These are phyloP conservation scores for Didymella segeticola DNA, from an alignment of 2,329 filamentous ascomycete genomes.

Conservation along the genomic window DNA sequence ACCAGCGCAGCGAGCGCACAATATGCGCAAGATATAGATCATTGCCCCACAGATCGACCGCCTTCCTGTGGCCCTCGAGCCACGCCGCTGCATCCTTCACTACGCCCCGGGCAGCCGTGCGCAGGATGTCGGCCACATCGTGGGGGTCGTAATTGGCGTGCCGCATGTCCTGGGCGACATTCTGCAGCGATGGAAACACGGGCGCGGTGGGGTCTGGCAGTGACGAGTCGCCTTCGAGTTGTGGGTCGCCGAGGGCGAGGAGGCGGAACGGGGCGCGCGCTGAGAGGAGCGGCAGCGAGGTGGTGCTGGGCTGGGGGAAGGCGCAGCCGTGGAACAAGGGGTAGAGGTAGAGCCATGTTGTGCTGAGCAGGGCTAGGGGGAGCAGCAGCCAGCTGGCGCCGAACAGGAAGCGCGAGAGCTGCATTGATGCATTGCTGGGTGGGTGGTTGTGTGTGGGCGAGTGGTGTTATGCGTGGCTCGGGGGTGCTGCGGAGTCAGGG, in stretches of 20 bases:
- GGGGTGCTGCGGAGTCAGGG: constrained; percentile 10
- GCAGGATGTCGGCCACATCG: constrained; percentile 18
- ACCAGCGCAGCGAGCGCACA: constrained; percentile 83
- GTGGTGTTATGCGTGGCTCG: background rate
- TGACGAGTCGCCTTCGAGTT: constrained; percentile 90
- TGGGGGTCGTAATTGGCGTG: constrained; percentile 21
- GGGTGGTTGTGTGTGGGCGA: constrained; percentile 14
- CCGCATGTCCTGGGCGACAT: constrained; percentile 35
- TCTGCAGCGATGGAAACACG: constrained; percentile 52
- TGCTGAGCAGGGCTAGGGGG: constrained; percentile 72
- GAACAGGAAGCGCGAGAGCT: constrained; percentile 55
- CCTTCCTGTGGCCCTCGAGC: constrained; percentile 74
- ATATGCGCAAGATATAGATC: constrained; percentile 95
- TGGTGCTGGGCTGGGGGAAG: constrained; percentile 65
- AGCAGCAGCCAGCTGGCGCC: constrained; percentile 59
- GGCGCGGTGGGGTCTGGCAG: constrained; percentile 60
- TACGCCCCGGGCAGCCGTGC: constrained; percentile 27
- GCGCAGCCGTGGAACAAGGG: constrained; percentile 79
- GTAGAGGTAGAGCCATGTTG: constrained; percentile 85
- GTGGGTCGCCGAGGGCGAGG: constrained; percentile 87
- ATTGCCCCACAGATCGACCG: constrained; percentile 88
- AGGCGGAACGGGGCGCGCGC: constrained; percentile 79
- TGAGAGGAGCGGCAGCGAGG: constrained; percentile 19
- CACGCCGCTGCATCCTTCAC: constrained; percentile 70
- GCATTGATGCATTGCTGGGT: constrained; percentile 56